Conservation (phyloP, 768 basidiomycete genomes). For the Boletus rubropictus region DNA sequence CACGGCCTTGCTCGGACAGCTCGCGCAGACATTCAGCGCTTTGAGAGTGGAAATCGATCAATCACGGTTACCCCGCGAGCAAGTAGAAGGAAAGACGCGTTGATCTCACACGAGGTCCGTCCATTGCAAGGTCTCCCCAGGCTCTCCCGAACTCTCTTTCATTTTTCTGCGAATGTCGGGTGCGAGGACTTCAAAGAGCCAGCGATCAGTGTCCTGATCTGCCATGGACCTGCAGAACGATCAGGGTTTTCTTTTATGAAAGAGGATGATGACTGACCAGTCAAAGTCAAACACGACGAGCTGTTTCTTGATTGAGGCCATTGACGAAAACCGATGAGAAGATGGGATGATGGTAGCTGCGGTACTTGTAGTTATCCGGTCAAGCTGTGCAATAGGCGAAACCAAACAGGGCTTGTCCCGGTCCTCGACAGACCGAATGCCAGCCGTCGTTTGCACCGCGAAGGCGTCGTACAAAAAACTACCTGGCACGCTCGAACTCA, state of each 20-base stretch:
- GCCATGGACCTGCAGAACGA: slow-evolving; percentile 64
- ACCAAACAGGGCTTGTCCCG: background rate
- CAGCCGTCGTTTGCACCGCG: slow-evolving; percentile 63
- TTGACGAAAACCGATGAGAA: background rate
- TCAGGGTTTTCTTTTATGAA: background rate
- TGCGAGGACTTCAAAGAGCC: slow-evolving; percentile 83
- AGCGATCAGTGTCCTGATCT: slow-evolving; percentile 96
- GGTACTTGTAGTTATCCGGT: background rate
- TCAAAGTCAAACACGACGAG: slow-evolving; percentile 96
- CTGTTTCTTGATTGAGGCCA: slow-evolving; percentile 42
- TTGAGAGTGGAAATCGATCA: background rate
- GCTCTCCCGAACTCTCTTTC: slow-evolving; percentile 40
- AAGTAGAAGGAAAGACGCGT: background rate
- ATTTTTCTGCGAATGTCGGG: slow-evolving; percentile 81
- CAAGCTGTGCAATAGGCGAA: background rate
- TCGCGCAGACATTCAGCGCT: slow-evolving; percentile 70
- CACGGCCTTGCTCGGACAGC: slow-evolving; percentile 50
- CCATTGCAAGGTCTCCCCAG: slow-evolving; percentile 66
- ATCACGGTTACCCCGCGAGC: background rate
- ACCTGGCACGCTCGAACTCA: slow-evolving; percentile 69
- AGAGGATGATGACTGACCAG: slow-evolving; percentile 49
- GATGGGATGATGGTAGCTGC: background rate
- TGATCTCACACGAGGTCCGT: slow-evolving; percentile 85
- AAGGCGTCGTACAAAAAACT: slow-evolving; percentile 83
- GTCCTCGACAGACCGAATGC: slow-evolving; percentile 36